Conservation (phyloP, 768 basidiomycete species). For the Tulasnella sp. region DNA sequence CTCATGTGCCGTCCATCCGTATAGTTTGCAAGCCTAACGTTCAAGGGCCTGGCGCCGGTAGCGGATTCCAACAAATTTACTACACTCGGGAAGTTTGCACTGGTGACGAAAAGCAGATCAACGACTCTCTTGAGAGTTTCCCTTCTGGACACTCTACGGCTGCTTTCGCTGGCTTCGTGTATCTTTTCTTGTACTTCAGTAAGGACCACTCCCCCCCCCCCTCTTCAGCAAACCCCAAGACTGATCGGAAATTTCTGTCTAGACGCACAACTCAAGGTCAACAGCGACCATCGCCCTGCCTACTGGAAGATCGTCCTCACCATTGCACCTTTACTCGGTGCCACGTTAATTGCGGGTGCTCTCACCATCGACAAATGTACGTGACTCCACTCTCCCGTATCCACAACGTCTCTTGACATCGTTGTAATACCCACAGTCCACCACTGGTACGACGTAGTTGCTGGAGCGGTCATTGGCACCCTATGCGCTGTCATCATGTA, state of each 20-base stretch:
- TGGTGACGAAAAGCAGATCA: slow-evolving; percentile 47
- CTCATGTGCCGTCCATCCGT: too few relatives aligned
- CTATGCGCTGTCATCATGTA: slow-evolving; percentile 37
- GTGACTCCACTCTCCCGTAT: slow-evolving; percentile 17
- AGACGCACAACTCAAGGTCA: slow-evolving; percentile 50
- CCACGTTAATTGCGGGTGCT: slow-evolving; percentile 38
- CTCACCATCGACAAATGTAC: slow-evolving; percentile 51
- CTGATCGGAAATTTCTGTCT: slow-evolving; percentile 21
- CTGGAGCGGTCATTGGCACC: slow-evolving; percentile 45
- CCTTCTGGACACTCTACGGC: slow-evolving; percentile 54
- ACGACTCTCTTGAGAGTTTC: slow-evolving; percentile 50
- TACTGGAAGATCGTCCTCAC: slow-evolving; percentile 58
- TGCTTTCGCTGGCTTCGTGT: slow-evolving; percentile 49
- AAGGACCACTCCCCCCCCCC: neutral
- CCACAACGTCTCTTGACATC: neutral
- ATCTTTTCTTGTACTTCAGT: slow-evolving; percentile 40
- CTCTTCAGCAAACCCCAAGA: neutral
- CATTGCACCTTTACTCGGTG: slow-evolving; percentile 50
- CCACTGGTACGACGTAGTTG: slow-evolving; percentile 53
- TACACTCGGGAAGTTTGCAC: slow-evolving; percentile 49
- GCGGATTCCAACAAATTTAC: slow-evolving; percentile 44
- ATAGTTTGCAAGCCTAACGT: slow-evolving; percentile 19
- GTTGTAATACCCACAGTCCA: slow-evolving; percentile 28
- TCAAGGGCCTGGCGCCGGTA: slow-evolving; percentile 28
- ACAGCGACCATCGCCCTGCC: slow-evolving; percentile 50